Conservation (phyloP, 2,329 filamentous ascomycete genomes). For the Alternaria conjuncta region DNA sequence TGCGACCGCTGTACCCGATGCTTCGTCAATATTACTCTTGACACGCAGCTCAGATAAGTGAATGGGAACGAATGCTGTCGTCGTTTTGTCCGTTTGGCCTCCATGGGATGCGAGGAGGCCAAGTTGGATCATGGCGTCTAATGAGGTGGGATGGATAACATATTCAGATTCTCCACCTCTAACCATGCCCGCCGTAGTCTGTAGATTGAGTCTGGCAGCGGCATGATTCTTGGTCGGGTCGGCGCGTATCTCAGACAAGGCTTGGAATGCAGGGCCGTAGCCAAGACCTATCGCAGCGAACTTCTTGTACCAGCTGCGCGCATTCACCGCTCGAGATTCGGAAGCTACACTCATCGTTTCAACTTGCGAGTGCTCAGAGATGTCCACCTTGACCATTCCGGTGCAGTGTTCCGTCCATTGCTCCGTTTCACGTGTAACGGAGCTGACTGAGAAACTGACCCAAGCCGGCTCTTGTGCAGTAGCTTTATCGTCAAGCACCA, state of each 20-base stretch:
- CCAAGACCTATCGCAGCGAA: constrained; percentile 23
- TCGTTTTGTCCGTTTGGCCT: constrained; percentile 14
- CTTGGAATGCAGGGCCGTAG: constrained; percentile 30
- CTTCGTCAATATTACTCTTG: neutral
- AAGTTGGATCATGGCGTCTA: constrained; percentile 43
- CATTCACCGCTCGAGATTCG: neutral
- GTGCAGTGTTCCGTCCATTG: constrained; percentile 32
- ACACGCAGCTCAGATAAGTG: neutral
- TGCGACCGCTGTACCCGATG: neutral
- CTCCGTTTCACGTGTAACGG: constrained; percentile 9
- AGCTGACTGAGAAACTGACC: constrained; percentile 29
- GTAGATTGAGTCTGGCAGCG: constrained; percentile 15
- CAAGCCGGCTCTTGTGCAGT: constrained; percentile 16
- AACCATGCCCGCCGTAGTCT: constrained; percentile 13
- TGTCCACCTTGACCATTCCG: constrained; percentile 18
- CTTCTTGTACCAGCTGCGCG: constrained; percentile 27
- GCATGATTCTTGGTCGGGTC: constrained; percentile 7
- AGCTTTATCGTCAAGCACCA: constrained; percentile 11
- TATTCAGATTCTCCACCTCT: constrained; percentile 35
- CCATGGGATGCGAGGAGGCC: constrained; percentile 21
- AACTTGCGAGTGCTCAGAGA: constrained; percentile 4
- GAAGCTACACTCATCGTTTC: neutral
- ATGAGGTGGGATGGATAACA: constrained; percentile 40
- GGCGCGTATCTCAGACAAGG: constrained; percentile 10
- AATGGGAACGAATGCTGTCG: constrained; percentile 19